Evolutionary conservation across 176 grass and related monocot genomes (phyloP).

Genomic region (Puccinellia tenuiflora): DNA sequence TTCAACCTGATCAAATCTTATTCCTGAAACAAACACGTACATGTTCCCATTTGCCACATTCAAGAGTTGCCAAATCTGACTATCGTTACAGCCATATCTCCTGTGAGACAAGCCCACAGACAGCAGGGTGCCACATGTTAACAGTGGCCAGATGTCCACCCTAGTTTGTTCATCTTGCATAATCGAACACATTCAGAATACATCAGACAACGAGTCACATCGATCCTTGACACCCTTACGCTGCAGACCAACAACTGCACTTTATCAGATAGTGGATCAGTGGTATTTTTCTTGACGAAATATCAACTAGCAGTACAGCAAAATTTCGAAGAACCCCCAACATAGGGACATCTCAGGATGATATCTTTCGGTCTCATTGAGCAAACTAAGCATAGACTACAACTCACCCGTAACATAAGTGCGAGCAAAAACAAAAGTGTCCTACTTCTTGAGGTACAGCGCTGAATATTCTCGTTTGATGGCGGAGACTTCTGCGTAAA

Average conservation of each 20-base stretch:
- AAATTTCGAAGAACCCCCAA: background rate
- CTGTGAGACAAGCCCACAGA: too few relatives aligned
- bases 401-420: background rate
- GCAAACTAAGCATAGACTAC: background rate
- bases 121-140: background rate
- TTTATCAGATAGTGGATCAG: background rate
- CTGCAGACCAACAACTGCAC: background rate
- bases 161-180: background rate
- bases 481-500: constrained; percentile 5
- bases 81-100: background rate
- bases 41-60: background rate
- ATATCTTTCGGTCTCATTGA: background rate
- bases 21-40: background rate
- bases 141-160: background rate
- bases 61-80: background rate
- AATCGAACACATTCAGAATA: background rate
- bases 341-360: background rate
- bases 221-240: background rate
- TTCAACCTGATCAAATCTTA: background rate
- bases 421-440: background rate
- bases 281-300: background rate
- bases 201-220: background rate
- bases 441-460: background rate
- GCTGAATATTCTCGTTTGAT: constrained; percentile 9
- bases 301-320: background rate